Percentiles rank a stretch among this genome's conserved stretches.
Conservation (phyloP, 1,284 basidiomycete genomes). For the Leccinum griseonigrum region DNA sequence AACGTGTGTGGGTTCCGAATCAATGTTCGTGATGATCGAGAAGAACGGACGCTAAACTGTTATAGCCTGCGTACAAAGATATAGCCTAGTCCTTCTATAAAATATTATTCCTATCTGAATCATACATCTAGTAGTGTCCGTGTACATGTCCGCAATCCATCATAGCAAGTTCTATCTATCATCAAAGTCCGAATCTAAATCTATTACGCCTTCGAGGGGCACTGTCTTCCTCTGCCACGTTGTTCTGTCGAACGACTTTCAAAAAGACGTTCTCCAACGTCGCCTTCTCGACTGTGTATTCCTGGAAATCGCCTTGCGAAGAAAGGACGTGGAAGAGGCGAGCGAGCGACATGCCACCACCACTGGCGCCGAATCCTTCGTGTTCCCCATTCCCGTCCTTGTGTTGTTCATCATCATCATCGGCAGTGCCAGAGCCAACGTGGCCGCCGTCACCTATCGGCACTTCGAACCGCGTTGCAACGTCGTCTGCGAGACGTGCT, state of each 20-base stretch:
- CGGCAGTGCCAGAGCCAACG: not conserved
- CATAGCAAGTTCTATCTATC: not conserved
- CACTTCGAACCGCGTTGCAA: constrained; percentile 77
- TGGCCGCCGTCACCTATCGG: constrained; percentile 41
- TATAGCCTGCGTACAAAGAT: too few species aligned
- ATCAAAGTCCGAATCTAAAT: not conserved
- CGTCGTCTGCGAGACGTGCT: constrained; percentile 68
- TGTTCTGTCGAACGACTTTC: constrained; percentile 67
- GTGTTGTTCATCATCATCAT: not conserved
- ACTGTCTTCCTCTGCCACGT: constrained; percentile 49
- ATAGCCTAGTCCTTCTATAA: too few species aligned
- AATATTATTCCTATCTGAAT: too few species aligned
- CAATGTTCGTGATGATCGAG: too few species aligned
- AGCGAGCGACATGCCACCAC: constrained; percentile 43
- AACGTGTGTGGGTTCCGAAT: too few species aligned
- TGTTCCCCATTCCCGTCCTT: not conserved
- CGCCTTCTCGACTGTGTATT: constrained; percentile 68
- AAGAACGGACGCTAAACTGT: too few species aligned
- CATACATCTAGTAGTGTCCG: too few species aligned
- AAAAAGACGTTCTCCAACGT: constrained; percentile 72
- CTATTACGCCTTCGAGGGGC: not conserved
- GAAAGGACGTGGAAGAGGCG: constrained; percentile 56
- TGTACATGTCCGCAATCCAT: too few species aligned
- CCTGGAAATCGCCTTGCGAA: constrained; percentile 49
- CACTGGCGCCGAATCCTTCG: not conserved